Evolutionary conservation across 768 basidiomycete species (phyloP), one percentile per base, ranked within the genome.

Genomic region (Russula earlei): DNA sequence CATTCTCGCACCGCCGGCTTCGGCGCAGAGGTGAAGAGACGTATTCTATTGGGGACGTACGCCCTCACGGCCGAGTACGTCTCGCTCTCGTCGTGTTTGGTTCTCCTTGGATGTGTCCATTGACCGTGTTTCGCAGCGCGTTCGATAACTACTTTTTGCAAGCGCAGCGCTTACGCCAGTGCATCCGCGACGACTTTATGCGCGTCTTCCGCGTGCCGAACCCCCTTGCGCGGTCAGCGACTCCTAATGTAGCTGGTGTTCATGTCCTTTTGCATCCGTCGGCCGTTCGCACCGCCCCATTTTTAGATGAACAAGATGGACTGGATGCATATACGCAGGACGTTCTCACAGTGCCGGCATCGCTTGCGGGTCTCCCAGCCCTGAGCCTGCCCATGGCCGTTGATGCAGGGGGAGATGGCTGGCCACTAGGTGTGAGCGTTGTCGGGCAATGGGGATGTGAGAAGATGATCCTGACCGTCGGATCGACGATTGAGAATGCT

Each of bases 131-230:
- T 19, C 9, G 22, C 63, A 97, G 92, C 55, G 92, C 92, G n/a
- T 97, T 93, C 66, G 87, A 97, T 70, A 97, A 95, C 65, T 97
- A 95, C 68, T 99, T 92, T 67, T 76, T 98, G 5, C 91, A 95
- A 72, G 94, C 95, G 0, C 86, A 91, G 59, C 78, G 82, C 31
- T 79, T 97, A 10, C 83, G 95, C 1, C 76, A 78, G 48, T 71
- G 78, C 8, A 73, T 99, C 49, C 78, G 80, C 55, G 64, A 75
- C 5, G 94, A 97, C 64, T 93, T 94, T 63, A 72, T 84, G 64
- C 63, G 66, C 1, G 78, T 85, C 34, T 93, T 97, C 70, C 71
- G 74, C 0, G 67, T 78, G 2, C 74, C 79, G 3, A 81, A 86
- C 64, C 72, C 73, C 33, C 72, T 78, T 44, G 73, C 75, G 2